Conservation (phyloP, 2,329 filamentous ascomycete species). For the Paramyrothecium sp. region DNA sequence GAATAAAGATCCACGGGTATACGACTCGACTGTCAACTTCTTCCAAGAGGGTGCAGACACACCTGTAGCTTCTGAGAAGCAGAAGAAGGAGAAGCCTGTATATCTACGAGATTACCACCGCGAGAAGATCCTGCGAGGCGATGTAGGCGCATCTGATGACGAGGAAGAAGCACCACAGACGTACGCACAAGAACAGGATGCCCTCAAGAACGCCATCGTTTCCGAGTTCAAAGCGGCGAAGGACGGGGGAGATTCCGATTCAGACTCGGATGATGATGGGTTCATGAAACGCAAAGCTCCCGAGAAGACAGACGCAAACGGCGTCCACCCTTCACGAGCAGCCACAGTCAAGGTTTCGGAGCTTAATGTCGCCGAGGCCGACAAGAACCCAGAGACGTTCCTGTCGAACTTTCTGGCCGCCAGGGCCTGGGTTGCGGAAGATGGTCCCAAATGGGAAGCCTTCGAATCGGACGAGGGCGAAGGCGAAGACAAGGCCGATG, state of each 20-base stretch:
- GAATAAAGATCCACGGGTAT: conserved; percentile 87
- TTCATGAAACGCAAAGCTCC: conserved; percentile 70
- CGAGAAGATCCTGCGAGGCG: conserved; percentile 78
- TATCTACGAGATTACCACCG: conserved; percentile 88
- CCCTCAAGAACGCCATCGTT: conserved; percentile 74
- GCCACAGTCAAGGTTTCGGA: conserved; percentile 44
- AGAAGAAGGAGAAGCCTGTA: conserved; percentile 79
- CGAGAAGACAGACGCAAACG: conserved; percentile 35
- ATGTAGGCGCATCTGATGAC: conserved; percentile 56
- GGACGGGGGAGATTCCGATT: conserved; percentile 43
- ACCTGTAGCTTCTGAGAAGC: conserved; percentile 28
- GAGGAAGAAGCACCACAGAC: conserved; percentile 62
- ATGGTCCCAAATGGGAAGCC: conserved; percentile 67
- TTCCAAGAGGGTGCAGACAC: conserved; percentile 64
- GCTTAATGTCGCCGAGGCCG: conserved; percentile 69
- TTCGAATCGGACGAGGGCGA: conserved; percentile 95
- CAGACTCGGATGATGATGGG: conserved; percentile 56
- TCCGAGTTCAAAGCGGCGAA: conserved; percentile 72
- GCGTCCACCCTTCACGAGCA: conserved; percentile 57
- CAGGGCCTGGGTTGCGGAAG: conserved; percentile 79
- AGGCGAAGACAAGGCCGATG: conserved; percentile 72
- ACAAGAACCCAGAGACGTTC: conserved; percentile 87
- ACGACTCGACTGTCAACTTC: conserved; percentile 78
- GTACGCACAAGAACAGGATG: conserved; percentile 86
- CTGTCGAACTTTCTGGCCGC: conserved; percentile 95